Evolutionary conservation across 2,329 filamentous ascomycete species (phyloP).

Genomic region (Plenodomus tracheiphilus): DNA sequence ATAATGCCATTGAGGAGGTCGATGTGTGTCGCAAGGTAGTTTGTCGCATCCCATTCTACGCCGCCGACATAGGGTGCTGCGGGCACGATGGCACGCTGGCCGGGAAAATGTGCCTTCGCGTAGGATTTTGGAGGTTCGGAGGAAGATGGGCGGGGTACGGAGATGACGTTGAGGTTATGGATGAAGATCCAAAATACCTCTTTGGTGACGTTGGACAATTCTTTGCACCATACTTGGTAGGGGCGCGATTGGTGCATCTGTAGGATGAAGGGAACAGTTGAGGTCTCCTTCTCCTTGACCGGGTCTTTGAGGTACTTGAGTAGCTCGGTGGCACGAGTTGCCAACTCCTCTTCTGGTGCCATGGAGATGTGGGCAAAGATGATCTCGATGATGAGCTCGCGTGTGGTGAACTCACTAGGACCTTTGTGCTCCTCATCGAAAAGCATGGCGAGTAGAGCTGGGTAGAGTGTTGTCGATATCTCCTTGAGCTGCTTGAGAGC

Average conservation of each 20-base stretch:
- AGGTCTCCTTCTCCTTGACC: constrained; percentile 68
- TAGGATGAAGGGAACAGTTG: constrained; percentile 81
- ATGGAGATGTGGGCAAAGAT: constrained; percentile 86
- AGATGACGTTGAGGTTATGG: constrained; percentile 86
- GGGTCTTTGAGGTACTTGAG: constrained; percentile 81
- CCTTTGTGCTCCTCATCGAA: constrained; percentile 99
- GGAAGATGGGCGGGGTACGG: constrained; percentile 54
- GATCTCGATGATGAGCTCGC: constrained; percentile 85
- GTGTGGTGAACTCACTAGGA: constrained; percentile 92
- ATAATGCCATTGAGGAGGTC: constrained; percentile 91
- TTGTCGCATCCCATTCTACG: constrained; percentile 98
- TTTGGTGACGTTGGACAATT: constrained; percentile 89
- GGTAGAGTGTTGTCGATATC: constrained; percentile 81
- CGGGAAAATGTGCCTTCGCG: constrained; percentile 75
- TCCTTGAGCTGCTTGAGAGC: constrained; percentile 80
- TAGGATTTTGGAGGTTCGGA: constrained; percentile 41
- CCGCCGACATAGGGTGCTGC: constrained; percentile 95
- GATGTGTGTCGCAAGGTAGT: constrained; percentile 89
- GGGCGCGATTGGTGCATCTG: constrained; percentile 86
- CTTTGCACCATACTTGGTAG: constrained; percentile 92
- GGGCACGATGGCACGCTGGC: constrained; percentile 84
- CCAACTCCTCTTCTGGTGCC: constrained; percentile 57
- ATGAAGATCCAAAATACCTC: constrained; percentile 99
- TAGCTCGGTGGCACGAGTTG: constrained; percentile 71
- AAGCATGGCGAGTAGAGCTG: constrained; percentile 81